Evolutionary conservation across 2,329 filamentous ascomycete genomes (phyloP), one percentile per base, ranked within the genome.

Genomic region (Stagonosporopsis vannaccii): DNA sequence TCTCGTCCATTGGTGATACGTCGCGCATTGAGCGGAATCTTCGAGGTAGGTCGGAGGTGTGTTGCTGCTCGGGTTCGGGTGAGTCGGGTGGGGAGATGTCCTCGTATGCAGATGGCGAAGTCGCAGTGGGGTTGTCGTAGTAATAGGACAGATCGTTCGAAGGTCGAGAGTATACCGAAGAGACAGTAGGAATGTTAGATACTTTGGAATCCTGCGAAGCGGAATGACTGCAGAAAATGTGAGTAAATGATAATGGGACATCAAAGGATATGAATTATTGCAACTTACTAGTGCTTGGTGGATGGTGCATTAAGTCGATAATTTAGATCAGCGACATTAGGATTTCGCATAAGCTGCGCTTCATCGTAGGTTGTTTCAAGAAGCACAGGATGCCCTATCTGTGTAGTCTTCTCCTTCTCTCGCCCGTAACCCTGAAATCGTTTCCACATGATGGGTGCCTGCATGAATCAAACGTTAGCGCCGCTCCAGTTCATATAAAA

Each of bases 131-230:
- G 23, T 70, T 60, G 22, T 68, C 57, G 56, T 66, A 61, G 49
- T 58, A 63, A 46, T 70, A 63, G 35, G 53, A 51, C 20, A 60
- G 20, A 23, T 66, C 62, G 13, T 81, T 80, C 58, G 80, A 85
- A 40, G 79, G 81, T 70, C 84, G 81, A 41, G 86, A 86, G 70
- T 90, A 89, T 42, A 87, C 63, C 15, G 88, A 89, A 28, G 87
- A 88, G 20, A 69, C 66, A 33, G 72, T 72, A 7, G 69, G 67
- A 8, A 66, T 65, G 55, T 70, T 66, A 8, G 72, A 72, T 2
- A 58, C 58, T 49, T 63, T 66, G 33, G 69, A 67, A 36, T 67
- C 63, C 22, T 61, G 54, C 13, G 67, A 68, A n/a, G 69, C 62
- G 23, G 66, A 59, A 36, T 62, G 51, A 44, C 70, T 67, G 54